Base-by-base conservation (phyloP, 257 asterid species). In the Oldenlandia corymbosa region DNA sequence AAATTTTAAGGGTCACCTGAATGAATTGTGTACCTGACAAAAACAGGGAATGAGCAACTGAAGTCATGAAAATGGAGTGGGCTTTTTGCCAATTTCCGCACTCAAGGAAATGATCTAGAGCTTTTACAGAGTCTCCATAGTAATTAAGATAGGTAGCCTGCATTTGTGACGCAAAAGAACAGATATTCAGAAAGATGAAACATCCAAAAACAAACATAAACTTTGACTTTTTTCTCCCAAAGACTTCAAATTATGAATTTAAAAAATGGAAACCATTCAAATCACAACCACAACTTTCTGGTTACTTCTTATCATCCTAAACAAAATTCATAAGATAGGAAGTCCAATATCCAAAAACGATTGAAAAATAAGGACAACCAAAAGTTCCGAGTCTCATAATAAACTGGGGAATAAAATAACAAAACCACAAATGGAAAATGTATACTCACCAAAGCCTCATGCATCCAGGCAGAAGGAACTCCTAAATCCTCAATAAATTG, bases 41-140 rank as follows among this genome's bases (percentile, higher is more conserved):
- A 64, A 50, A 64, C 49, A 64, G 60, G 23, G 59, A 64, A 28
- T 64, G 60, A 60, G 96, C 92, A 80, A 84, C 91, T 45, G 90
- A 76, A 69, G 88, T 84, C 73, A 84, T 66, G 79, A 93, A 93
- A 78, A 87, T 72, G 42, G 89, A 78, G 76, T 93, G 99, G 30
- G 99, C 95, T 74, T 76, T 93, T 76, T 90, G 99, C 97, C 96
- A 93, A 71, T 83, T 78, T 69, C 68, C 88, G 74, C 94, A 90
- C 75, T 87, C 88, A 65, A 90, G 80, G 74, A 81, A 93, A 77
- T 90, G 96, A 30, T 85, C 84, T 50, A 90, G 76, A 46, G 99
- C 97, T 80, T 90, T 93, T 5, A 79, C 46, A 62, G 71, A 80
- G 73, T 93, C 96, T 45, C 87, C 83, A 26, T 55, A 75, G 84